phyloP scores from a whole-genome alignment of 2,329 filamentous ascomycete species.

The Neopestalotiopsis rosae region DNA sequence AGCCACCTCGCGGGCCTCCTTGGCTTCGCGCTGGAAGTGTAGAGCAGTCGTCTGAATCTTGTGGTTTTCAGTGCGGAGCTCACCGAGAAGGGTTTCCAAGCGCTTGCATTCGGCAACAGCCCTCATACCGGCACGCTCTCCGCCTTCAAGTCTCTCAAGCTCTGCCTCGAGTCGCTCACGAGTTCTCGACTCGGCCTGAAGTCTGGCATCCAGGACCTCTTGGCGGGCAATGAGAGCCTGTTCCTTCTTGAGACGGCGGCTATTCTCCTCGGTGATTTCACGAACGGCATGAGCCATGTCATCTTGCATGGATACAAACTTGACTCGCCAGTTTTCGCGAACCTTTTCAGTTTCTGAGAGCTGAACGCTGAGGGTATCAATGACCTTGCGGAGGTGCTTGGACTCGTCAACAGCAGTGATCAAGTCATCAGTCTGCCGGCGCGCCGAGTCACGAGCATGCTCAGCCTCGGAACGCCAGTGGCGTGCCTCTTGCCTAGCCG shows the following conservation, averaged over 20 bases:
- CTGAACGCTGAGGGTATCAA: conserved; percentile 77
- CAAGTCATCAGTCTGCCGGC: conserved; percentile 55
- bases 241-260: conserved; percentile 78
- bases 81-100: conserved; percentile 58
- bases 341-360: conserved; percentile 86
- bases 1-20: conserved; percentile 81
- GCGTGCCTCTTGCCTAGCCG: conserved; percentile 61
- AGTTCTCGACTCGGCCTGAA: conserved; percentile 76
- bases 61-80: conserved; percentile 70
- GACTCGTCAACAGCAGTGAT: conserved; percentile 61
- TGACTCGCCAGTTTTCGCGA: conserved; percentile 81
- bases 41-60: conserved; percentile 72
- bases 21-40: conserved; percentile 79
- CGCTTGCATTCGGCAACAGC: conserved; percentile 67
- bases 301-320: conserved; percentile 84
- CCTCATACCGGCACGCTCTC: conserved; percentile 69
- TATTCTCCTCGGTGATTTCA: conserved; percentile 83
- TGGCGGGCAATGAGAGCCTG: conserved; percentile 79
- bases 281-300: conserved; percentile 82
- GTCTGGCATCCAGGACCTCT: conserved; percentile 77
- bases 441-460: conserved; percentile 57
- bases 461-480: conserved; percentile 69
- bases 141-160: conserved; percentile 67
- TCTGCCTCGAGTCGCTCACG: conserved; percentile 71
- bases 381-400: conserved; percentile 74